Conservation (phyloP, 768 basidiomycete species). For the Rhodosporidiobolus odoratus region DNA sequence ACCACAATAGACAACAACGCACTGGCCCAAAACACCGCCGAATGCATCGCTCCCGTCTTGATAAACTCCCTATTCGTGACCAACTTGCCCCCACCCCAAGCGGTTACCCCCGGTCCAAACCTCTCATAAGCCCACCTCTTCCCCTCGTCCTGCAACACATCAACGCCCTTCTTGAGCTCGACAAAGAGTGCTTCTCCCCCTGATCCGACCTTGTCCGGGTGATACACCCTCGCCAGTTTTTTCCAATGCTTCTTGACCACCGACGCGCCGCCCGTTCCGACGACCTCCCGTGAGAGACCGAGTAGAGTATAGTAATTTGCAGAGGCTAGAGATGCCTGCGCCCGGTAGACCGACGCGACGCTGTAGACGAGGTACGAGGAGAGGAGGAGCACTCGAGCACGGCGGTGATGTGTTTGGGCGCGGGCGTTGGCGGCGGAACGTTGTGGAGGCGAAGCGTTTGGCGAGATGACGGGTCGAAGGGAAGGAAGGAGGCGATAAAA, state of each 20-base stretch:
- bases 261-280: constrained; percentile 51
- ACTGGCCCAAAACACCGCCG: constrained; percentile 64
- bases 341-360: constrained; percentile 41
- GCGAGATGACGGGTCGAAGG: constrained; percentile 14
- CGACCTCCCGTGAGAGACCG: constrained; percentile 58
- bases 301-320: constrained; percentile 77
- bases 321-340: constrained; percentile 52
- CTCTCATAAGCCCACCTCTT: constrained; percentile 81
- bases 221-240: constrained; percentile 64
- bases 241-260: constrained; percentile 67
- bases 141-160: constrained; percentile 69
- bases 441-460: constrained; percentile 8
- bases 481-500: constrained; percentile 28
- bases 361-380: constrained; percentile 41
- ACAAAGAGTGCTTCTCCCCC: constrained; percentile 61
- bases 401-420: constrained; percentile 15
- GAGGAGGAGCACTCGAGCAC: constrained; percentile 35
- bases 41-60: constrained; percentile 59
- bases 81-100: constrained; percentile 58
- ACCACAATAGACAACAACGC: constrained; percentile 58
- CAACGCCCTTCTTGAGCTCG: constrained; percentile 64
- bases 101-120: constrained; percentile 71
- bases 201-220: constrained; percentile 66
- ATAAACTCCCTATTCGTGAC: constrained; percentile 67
- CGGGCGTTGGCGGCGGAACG: constrained; percentile 4